These are phyloP conservation scores for Decorospora gaudefroyi DNA, from an alignment of 2,329 filamentous ascomycete genomes.

Conservation along the genomic window DNA sequence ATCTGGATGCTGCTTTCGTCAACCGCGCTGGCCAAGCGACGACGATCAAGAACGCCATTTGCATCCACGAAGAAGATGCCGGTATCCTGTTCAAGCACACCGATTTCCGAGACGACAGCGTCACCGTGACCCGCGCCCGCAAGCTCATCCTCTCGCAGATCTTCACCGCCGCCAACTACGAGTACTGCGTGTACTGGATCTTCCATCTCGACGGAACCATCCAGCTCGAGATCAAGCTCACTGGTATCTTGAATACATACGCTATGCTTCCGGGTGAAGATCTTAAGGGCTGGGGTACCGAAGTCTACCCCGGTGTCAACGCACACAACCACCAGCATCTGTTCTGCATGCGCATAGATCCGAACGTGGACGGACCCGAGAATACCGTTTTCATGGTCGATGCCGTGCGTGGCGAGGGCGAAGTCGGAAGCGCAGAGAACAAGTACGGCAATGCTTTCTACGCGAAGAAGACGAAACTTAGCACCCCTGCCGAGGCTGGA, in stretches of 20 bases:
- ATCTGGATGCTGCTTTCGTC: constrained; percentile 85
- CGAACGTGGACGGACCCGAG: constrained; percentile 80
- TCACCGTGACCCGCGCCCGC: constrained; percentile 81
- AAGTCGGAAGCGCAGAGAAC: constrained; percentile 81
- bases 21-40: constrained; percentile 74
- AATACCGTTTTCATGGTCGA: constrained; percentile 89
- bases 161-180: constrained; percentile 95
- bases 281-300: constrained; percentile 83
- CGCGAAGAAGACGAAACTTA: constrained; percentile 79
- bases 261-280: constrained; percentile 79
- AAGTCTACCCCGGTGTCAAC: constrained; percentile 89
- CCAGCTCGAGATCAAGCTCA: constrained; percentile 87
- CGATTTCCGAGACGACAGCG: constrained; percentile 88
- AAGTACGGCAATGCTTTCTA: constrained; percentile 90
- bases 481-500: constrained; percentile 68
- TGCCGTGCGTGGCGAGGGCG: constrained; percentile 69
- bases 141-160: constrained; percentile 89
- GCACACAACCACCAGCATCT: constrained; percentile 96
- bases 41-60: constrained; percentile 90
- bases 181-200: constrained; percentile 87
- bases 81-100: constrained; percentile 94
- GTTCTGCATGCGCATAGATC: constrained; percentile 86
- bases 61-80: constrained; percentile 90
- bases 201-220: constrained; percentile 92
- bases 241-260: constrained; percentile 92